Base-by-base conservation (phyloP, 2,329 filamentous ascomycete species). In the Diaporthe australafricana region DNA sequence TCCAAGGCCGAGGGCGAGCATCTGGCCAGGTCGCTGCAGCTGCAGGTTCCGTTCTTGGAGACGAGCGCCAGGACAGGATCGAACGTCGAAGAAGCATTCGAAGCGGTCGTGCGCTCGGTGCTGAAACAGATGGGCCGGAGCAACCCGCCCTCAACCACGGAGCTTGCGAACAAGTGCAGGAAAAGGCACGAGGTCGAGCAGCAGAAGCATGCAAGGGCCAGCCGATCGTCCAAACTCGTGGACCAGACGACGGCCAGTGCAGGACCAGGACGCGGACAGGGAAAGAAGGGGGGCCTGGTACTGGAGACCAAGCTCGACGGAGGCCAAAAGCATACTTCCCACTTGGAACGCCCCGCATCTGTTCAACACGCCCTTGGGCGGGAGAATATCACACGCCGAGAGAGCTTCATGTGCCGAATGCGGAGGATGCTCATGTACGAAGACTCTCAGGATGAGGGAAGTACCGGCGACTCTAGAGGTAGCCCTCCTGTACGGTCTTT, bases 41-140 rank as follows among this genome's bases (percentile, higher is more conserved):
- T 60, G 88, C 92, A 72, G n/a, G 82, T 93, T 66, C 80, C 93
- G 70, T 93, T 93, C 82, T 92, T 92, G 78, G 92, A 93, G 83
- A 93, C 91, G 16, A 92, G 89, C 77, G 92, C 92, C 14, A 93
- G 92, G 86, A 91, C 89, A 0, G 91, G 92, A 4, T 84, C 88
- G 73, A 92, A 93, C 78, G 91, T 94, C 16, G 87, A 89, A 72
- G 90, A 91, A 72, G 90, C 92, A 12, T 93, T 77, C 53, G 75
- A 75, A 35, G 70, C 74, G 5, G 45, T 78, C 14, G 75, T 78
- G 55, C 72, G 77, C 20, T 75, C 72, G 52, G 77, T 76, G n/a
- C 67, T 79, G 55, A n/a, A 62, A 27, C 70, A 72, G 48, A 75
- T 74, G 73, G 76, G 74, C 9, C 48, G 66, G 17, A 56, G 17